Percentiles rank a stretch among this genome's conserved stretches.
phyloP scores from a whole-genome alignment of 2,329 filamentous ascomycete species.

The Calonectria pauciramosa region DNA sequence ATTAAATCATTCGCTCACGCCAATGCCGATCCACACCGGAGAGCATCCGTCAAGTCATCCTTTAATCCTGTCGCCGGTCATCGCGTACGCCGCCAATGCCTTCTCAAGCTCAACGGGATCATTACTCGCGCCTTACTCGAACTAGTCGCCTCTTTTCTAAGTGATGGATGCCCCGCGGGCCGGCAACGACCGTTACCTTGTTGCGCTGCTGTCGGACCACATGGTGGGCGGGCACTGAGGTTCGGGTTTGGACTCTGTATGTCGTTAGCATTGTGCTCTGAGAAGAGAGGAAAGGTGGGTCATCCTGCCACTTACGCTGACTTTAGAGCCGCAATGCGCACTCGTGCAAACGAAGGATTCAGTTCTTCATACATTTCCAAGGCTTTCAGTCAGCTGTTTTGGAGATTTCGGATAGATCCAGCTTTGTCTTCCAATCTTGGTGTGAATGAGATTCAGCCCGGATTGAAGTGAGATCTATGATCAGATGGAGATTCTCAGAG shows the following conservation, averaged over 20 bases:
- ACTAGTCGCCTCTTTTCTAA: slow-evolving; percentile 43
- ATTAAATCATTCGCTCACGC: background rate
- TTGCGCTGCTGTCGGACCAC: slow-evolving; percentile 41
- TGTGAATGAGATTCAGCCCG: background rate
- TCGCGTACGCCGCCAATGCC: background rate
- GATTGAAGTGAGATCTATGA: background rate
- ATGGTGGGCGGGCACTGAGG: slow-evolving; percentile 10
- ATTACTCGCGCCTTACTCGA: slow-evolving; percentile 35
- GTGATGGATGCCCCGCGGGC: slow-evolving; percentile 32
- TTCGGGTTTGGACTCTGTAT: slow-evolving; percentile 29
- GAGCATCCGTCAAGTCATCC: background rate
- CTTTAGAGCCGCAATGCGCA: slow-evolving; percentile 63
- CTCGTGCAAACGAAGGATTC: slow-evolving; percentile 57
- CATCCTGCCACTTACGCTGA: slow-evolving; percentile 56
- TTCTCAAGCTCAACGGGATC: background rate
- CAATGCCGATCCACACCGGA: background rate
- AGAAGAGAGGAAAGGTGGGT: background rate
- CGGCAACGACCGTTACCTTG: slow-evolving; percentile 39
- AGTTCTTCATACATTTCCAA: slow-evolving; percentile 56
- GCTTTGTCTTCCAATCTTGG: background rate
- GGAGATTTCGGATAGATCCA: background rate
- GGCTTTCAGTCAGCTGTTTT: background rate
- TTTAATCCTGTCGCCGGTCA: background rate
- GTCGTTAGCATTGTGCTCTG: too few relatives aligned
- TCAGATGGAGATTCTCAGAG: background rate